Conservation (phyloP, 1,284 basidiomycete species). For the Rhizoctonia solani region DNA sequence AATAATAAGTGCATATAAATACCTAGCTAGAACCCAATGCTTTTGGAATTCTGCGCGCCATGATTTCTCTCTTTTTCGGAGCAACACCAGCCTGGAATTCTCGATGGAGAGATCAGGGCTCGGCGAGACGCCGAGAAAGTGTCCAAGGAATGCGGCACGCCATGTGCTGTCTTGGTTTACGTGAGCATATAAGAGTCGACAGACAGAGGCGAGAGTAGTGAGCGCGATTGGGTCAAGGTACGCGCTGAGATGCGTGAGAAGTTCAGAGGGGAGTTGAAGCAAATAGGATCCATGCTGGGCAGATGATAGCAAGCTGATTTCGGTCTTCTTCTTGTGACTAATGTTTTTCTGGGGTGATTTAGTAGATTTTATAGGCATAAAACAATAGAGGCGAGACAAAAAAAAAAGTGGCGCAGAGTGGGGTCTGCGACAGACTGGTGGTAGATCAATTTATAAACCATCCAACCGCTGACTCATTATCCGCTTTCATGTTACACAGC, state of each 20-base stretch:
- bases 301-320: conserved; percentile 40
- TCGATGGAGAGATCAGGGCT: conserved; percentile 59
- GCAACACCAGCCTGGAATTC: conserved; percentile 51
- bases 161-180: conserved; percentile 81
- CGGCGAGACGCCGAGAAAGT: conserved; percentile 62
- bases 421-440: not conserved
- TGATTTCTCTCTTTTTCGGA: conserved; percentile 59
- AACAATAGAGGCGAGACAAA: conserved; percentile 34
- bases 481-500: not conserved
- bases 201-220: conserved; percentile 60
- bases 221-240: conserved; percentile 71
- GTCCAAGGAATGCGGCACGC: conserved; percentile 75
- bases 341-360: conserved; percentile 43
- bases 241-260: conserved; percentile 77
- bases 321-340: conserved; percentile 41
- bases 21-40: conserved; percentile 61
- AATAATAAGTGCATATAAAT: conserved; percentile 40
- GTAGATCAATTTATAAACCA: conserved; percentile 17
- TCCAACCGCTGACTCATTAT: not conserved
- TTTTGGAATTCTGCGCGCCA: conserved; percentile 72
- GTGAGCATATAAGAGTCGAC: conserved; percentile 62
- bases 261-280: conserved; percentile 59
- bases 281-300: conserved; percentile 55
- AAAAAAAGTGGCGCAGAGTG: conserved; percentile 3
- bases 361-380: conserved; percentile 42